Conservation (phyloP, 176 grass and related monocot species). For the Bromus sterilis region DNA sequence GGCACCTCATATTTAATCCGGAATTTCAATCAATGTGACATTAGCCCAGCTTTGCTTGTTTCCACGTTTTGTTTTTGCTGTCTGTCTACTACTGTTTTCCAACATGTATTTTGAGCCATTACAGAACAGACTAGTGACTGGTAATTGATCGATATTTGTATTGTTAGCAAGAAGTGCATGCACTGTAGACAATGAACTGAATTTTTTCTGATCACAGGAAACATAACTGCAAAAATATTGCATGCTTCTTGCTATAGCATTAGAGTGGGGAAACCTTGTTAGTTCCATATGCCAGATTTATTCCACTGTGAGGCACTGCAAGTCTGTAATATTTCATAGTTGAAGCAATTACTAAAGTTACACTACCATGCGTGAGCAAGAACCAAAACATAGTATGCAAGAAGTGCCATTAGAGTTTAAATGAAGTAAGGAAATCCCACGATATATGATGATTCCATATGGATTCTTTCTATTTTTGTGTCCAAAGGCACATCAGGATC, state of each 20-base stretch:
- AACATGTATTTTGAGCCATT: not conserved
- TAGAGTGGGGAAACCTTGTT: not conserved
- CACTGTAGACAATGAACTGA: not conserved
- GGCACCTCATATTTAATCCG: not conserved
- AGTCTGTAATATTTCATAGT: not conserved
- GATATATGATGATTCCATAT: not conserved
- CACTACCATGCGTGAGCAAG: not conserved
- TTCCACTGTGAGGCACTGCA: not conserved
- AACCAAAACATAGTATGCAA: not conserved
- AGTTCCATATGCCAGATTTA: not conserved
- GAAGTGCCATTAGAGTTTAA: not conserved
- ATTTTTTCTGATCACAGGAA: not conserved
- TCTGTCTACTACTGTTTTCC: not conserved
- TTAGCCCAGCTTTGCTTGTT: not conserved
- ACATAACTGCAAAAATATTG: not conserved
- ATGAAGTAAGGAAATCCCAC: not conserved
- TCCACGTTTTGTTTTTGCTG: not conserved
- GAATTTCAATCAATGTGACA: not conserved
- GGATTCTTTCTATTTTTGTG: not conserved
- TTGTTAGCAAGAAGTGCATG: not conserved
- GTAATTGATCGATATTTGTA: not conserved
- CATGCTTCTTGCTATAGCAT: not conserved
- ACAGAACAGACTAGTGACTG: not conserved
- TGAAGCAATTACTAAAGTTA: not conserved
- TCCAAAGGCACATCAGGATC: not conserved